Evolutionary conservation across 2,329 filamentous ascomycete genomes (phyloP).

Genomic region (Penicillium oxalicum): DNA sequence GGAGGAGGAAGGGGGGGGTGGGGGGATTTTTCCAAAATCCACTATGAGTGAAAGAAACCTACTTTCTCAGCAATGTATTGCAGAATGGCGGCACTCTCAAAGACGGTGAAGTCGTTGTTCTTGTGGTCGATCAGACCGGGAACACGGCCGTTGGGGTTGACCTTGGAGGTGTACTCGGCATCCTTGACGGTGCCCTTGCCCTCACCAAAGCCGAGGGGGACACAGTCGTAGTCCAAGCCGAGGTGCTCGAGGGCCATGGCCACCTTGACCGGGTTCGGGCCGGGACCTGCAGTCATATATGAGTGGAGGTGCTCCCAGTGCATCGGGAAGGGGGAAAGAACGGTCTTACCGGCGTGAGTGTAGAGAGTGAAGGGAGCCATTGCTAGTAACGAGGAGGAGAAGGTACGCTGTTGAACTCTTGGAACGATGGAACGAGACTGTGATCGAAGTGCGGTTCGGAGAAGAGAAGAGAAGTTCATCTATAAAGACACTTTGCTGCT

Average conservation of each 20-base stretch:
- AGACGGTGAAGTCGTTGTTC: constrained; percentile 42
- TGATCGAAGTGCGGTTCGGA: no score
- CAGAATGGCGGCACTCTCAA: constrained; percentile 48
- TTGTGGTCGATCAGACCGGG: constrained; percentile 44
- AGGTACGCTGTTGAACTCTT: no score
- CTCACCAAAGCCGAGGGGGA: constrained; percentile 1
- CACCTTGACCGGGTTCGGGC: constrained; percentile 1
- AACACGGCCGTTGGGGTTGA: constrained; percentile 27
- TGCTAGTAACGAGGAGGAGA: no score
- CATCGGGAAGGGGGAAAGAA: neutral
- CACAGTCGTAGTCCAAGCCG: neutral
- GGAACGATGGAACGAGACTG: no score
- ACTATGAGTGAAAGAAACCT: neutral
- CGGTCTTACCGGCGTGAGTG: constrained; percentile 1
- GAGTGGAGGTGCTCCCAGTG: neutral
- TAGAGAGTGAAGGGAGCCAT: no score
- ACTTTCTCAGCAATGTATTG: constrained; percentile 38
- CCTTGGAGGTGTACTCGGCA: constrained; percentile 1
- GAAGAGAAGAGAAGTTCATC: no score
- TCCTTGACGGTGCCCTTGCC: constrained; percentile 2
- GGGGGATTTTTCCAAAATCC: no score
- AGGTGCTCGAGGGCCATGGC: constrained; percentile 2
- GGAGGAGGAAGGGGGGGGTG: no score
- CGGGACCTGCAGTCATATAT: neutral
- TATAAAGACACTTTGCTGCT: no score